Conservation (phyloP, 345 rosid genomes). For the Populus davidiana region DNA sequence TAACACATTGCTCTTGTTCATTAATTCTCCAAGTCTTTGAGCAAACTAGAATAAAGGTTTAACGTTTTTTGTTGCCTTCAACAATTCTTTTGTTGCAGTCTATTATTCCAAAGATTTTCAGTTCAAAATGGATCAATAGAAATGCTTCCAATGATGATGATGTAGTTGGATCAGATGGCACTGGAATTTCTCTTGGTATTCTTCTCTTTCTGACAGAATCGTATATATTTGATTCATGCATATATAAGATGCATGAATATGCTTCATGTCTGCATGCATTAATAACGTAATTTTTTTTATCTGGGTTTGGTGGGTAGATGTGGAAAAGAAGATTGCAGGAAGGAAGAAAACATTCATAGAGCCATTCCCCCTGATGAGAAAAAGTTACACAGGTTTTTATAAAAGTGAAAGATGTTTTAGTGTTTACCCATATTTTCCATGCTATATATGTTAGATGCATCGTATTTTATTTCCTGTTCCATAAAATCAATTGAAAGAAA, state of each 20-base stretch:
- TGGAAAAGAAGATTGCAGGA: constrained; percentile 36
- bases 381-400: constrained; percentile 64
- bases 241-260: background rate
- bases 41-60: background rate
- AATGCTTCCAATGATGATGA: constrained; percentile 36
- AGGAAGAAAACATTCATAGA: constrained; percentile 45
- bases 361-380: constrained; percentile 45
- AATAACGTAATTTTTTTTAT: background rate
- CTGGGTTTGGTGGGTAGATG: constrained; percentile 38
- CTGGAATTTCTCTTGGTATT: constrained; percentile 35
- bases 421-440: constrained; percentile 4
- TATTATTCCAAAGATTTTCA: constrained; percentile 67
- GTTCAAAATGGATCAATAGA: constrained; percentile 48
- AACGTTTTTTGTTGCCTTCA: background rate
- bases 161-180: constrained; percentile 18
- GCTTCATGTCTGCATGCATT: background rate
- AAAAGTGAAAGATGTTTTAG: background rate
- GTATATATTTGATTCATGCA: background rate
- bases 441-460: background rate
- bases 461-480: background rate
- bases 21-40: background rate
- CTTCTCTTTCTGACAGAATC: background rate
- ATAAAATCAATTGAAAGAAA: background rate
- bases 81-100: constrained; percentile 26
- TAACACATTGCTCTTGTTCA: background rate